Conservation (phyloP, 1,284 basidiomycete genomes). For the Bjerkandera adusta region DNA sequence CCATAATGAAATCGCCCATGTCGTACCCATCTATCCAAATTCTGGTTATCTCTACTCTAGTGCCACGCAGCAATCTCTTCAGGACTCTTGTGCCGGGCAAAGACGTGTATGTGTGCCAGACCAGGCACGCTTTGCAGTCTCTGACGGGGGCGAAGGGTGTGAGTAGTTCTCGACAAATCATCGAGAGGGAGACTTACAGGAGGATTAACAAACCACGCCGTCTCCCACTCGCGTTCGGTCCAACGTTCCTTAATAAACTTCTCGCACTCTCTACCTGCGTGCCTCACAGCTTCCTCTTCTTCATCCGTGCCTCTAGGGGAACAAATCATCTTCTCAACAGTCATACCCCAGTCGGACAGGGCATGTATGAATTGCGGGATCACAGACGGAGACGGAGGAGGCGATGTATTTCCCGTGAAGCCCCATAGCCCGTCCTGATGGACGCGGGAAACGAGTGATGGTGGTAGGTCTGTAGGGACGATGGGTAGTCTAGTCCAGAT, state of each 20-base stretch:
- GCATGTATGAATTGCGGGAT: slow-evolving; percentile 56
- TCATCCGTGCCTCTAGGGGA: slow-evolving; percentile 46
- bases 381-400: slow-evolving; percentile 63
- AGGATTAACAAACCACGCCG: slow-evolving; percentile 85
- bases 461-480: slow-evolving; percentile 45
- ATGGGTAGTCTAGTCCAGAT: slow-evolving; percentile 76
- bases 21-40: background rate
- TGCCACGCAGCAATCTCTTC: slow-evolving; percentile 24
- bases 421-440: slow-evolving; percentile 75
- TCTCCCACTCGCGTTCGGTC: slow-evolving; percentile 72
- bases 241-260: slow-evolving; percentile 63
- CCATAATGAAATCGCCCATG: slow-evolving; percentile 1
- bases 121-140: slow-evolving; percentile 77
- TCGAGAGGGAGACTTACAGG: slow-evolving; percentile 46
- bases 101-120: slow-evolving; percentile 78
- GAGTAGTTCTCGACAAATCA: slow-evolving; percentile 2
- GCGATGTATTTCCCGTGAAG: slow-evolving; percentile 59
- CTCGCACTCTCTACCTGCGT: slow-evolving; percentile 56
- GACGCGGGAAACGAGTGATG: slow-evolving; percentile 43
- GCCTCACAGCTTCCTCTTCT: slow-evolving; percentile 49
- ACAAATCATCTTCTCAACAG: slow-evolving; percentile 53
- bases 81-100: slow-evolving; percentile 54
- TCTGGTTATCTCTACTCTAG: background rate
- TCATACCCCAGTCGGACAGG: slow-evolving; percentile 67
- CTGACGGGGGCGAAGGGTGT: slow-evolving; percentile 40